These are phyloP conservation scores for Penicillium sp. DNA, from an alignment of 2,329 filamentous ascomycete species.

Conservation along the genomic window DNA sequence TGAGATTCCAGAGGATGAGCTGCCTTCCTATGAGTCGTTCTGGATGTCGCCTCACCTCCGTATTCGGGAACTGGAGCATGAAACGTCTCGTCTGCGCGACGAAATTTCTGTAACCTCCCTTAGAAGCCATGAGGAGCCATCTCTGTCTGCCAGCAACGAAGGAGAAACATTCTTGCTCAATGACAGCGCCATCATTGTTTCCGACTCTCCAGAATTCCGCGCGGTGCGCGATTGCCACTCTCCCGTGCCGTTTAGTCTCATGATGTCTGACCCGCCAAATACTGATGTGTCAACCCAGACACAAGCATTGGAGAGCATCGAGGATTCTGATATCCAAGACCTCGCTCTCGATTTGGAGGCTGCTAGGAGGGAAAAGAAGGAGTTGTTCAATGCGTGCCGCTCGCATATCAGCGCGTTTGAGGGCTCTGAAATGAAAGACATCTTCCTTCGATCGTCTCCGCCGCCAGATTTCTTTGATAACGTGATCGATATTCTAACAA, in stretches of 20 bases:
- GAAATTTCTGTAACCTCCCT: conserved; percentile 17
- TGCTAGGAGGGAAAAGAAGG: conserved; percentile 38
- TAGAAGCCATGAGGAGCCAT: conserved; percentile 1
- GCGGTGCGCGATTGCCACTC: conserved; percentile 6
- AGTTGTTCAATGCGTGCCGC: conserved; percentile 40
- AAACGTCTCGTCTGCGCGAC: conserved; percentile 19
- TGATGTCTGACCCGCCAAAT: conserved; percentile 11
- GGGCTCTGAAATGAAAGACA: conserved; percentile 18
- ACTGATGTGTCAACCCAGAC: conserved; percentile 20
- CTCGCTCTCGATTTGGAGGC: conserved; percentile 38
- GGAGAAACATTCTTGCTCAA: conserved; percentile 29
- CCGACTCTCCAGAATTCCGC: conserved; percentile 32
- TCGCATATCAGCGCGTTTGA: conserved; percentile 24
- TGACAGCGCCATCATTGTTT: conserved; percentile 30
- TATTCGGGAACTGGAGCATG: conserved; percentile 19
- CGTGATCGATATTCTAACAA: conserved; percentile 35
- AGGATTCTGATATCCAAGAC: conserved; percentile 25
- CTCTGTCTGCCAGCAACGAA: conserved; percentile 7
- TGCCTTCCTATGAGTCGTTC: conserved; percentile 13
- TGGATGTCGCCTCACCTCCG: conserved; percentile 17
- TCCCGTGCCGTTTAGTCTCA: conserved; percentile 18
- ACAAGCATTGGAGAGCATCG: conserved; percentile 10
- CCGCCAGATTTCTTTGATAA: conserved; percentile 39
- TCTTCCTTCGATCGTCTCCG: conserved; percentile 30
- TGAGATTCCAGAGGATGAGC: conserved; percentile 4